Evolutionary conservation across 257 asterid species (phyloP).

Genomic region (Paulownia fortunei): DNA sequence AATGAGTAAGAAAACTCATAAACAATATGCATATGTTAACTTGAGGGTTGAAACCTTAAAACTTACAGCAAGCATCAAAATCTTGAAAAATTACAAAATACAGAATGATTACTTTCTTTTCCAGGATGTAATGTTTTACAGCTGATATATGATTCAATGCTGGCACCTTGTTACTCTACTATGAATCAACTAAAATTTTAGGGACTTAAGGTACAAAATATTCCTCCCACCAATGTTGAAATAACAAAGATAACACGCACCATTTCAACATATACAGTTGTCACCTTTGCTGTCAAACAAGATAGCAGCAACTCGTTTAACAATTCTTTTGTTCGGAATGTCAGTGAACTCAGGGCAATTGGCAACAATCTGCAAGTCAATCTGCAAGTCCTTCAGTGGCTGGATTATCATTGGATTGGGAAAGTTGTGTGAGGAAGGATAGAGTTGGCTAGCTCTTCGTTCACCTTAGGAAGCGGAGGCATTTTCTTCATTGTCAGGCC

Average conservation of each 20-base stretch:
- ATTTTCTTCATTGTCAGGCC: conserved; percentile 60
- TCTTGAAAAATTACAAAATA: not conserved
- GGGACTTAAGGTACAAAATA: conserved; percentile 20
- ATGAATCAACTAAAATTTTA: conserved; percentile 8
- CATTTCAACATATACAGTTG: conserved; percentile 14
- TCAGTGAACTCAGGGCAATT: conserved; percentile 7
- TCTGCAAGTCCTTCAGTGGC: conserved; percentile 8
- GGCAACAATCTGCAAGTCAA: conserved; percentile 8
- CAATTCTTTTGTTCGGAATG: not conserved
- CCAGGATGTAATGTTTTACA: conserved; percentile 21
- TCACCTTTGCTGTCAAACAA: conserved; percentile 26
- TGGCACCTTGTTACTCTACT: conserved; percentile 19
- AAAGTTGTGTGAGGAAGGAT: conserved; percentile 57
- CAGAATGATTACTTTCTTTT: not conserved
- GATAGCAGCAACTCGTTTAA: conserved; percentile 2
- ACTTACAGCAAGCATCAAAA: not conserved
- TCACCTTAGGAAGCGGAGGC: conserved; percentile 70
- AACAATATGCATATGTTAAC: too few relatives aligned
- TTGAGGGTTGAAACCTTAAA: not conserved
- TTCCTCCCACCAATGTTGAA: conserved; percentile 12
- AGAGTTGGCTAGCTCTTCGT: conserved; percentile 75
- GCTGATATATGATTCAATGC: conserved; percentile 13
- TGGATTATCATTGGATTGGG: conserved; percentile 46
- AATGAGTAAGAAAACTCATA: too few relatives aligned
- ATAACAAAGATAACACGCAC: conserved; percentile 17